A percentile compares a stretch with the other conserved stretches of the same genome.
phyloP scores from a whole-genome alignment of 441 rosid genomes.

The Gossypium lobatum region DNA sequence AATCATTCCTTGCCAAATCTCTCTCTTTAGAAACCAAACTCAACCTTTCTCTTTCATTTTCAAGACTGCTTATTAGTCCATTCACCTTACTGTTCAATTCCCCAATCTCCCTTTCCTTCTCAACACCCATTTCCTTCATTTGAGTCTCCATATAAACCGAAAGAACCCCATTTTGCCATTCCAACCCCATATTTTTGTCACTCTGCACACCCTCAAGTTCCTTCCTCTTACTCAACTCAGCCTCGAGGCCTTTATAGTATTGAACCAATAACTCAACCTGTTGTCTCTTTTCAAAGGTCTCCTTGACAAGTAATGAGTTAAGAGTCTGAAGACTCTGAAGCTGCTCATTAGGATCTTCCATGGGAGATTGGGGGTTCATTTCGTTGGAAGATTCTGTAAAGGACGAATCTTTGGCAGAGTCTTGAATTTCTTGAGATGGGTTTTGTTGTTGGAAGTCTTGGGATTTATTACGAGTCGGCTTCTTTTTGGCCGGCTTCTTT shows the following conservation, averaged over 20 bases:
- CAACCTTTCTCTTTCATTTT: conserved; percentile 31
- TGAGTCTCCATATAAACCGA: conserved; percentile 29
- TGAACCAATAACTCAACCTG: conserved; percentile 39
- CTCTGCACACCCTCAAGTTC: conserved; percentile 31
- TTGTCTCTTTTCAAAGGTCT: conserved; percentile 37
- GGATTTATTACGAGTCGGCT: conserved; percentile 28
- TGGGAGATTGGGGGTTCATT: conserved; percentile 15
- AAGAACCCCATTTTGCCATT: conserved; percentile 38
- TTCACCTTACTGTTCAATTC: conserved; percentile 26
- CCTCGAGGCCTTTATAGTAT: conserved; percentile 36
- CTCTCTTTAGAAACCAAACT: conserved; percentile 31
- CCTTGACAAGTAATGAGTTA: conserved; percentile 39
- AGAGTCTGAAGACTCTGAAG: conserved; percentile 36
- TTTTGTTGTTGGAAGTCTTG: conserved; percentile 13
- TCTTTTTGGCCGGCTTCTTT: conserved; percentile 52
- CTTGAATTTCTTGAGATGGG: conserved; percentile 17
- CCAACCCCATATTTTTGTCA: conserved; percentile 34
- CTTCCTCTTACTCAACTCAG: conserved; percentile 30
- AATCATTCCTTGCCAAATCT: conserved; percentile 25
- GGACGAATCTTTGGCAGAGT: not conserved
- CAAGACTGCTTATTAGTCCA: conserved; percentile 26
- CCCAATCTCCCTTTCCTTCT: conserved; percentile 31
- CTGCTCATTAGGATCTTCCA: conserved; percentile 32
- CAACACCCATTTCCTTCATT: conserved; percentile 32
- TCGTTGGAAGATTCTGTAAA: conserved; percentile 8